Percentiles rank a stretch among this genome's conserved stretches.
These are phyloP conservation scores for Heterotrichella gracilis DNA, from an alignment of 352 stramenopile species.

Conservation along the genomic window DNA sequence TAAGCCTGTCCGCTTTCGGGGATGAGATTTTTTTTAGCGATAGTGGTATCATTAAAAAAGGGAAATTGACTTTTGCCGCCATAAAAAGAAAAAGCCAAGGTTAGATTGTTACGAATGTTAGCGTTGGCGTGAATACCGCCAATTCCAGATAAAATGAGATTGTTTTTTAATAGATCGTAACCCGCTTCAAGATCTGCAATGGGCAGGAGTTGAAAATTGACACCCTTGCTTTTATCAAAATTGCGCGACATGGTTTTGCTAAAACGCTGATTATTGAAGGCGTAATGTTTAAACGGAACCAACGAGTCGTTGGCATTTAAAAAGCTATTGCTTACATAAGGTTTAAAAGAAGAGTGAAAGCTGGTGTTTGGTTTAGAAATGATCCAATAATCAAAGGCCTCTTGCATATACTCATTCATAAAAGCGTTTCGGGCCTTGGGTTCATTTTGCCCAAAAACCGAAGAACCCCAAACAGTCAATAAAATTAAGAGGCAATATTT, in stretches of 20 bases:
- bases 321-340: constrained; percentile 11
- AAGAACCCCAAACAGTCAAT: constrained; percentile 1
- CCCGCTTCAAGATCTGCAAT: neutral
- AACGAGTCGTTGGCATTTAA: neutral
- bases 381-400: constrained; percentile 12
- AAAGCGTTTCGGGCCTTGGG: neutral
- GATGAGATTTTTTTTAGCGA: constrained; percentile 18
- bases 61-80: neutral
- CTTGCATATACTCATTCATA: constrained; percentile 11
- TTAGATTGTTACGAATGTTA: neutral
- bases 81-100: neutral
- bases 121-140: neutral
- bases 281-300: neutral
- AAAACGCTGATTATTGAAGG: constrained; percentile 12
- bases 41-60: neutral
- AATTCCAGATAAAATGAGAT: neutral
- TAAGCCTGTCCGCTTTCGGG: constrained; percentile 18
- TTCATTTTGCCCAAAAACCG: neutral
- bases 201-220: neutral
- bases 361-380: constrained; percentile 4
- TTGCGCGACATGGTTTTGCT: constrained; percentile 14
- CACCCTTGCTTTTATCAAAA: neutral
- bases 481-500: neutral
- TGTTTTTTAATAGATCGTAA: neutral
- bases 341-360: constrained; percentile 12